Percentiles rank a stretch among this genome's conserved stretches.
phyloP scores from a whole-genome alignment of 2,329 filamentous ascomycete genomes.

The Harringtonia lauricola region DNA sequence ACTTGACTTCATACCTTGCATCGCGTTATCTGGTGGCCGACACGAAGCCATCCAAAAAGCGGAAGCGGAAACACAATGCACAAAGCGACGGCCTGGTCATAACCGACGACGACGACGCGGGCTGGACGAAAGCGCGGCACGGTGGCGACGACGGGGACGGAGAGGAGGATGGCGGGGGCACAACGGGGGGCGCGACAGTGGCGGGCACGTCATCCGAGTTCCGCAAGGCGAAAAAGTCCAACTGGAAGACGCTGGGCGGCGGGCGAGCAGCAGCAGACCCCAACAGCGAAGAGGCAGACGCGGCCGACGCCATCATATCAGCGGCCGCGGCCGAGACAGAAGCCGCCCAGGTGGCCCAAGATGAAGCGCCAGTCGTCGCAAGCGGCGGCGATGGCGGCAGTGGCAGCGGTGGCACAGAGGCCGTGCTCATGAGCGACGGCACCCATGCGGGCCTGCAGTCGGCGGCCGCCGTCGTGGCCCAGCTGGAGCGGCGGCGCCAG shows the following conservation, averaged over 20 bases:
- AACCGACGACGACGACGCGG: constrained; percentile 50
- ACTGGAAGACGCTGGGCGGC: constrained; percentile 57
- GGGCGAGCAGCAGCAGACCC: constrained; percentile 7
- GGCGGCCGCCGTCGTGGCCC: constrained; percentile 64
- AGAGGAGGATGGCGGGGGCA: constrained; percentile 39
- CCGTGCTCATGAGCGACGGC: constrained; percentile 72
- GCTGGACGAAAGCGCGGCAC: constrained; percentile 30
- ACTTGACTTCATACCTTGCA: constrained; percentile 76
- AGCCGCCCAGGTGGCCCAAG: constrained; percentile 35
- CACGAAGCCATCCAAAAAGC: constrained; percentile 47
- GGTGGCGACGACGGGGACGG: constrained; percentile 30
- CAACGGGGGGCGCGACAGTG: constrained; percentile 32
- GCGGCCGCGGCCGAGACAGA: constrained; percentile 57
- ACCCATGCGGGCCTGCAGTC: constrained; percentile 80
- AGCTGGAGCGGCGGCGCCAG: constrained; percentile 45
- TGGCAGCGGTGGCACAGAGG: constrained; percentile 20
- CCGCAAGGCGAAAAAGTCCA: constrained; percentile 64
- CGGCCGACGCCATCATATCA: constrained; percentile 69
- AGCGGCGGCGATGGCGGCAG: constrained; percentile 33
- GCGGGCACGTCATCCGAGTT: constrained; percentile 49
- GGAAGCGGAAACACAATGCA: constrained; percentile 45
- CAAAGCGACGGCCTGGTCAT: constrained; percentile 38
- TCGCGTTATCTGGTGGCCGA: constrained; percentile 76
- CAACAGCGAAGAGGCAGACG: constrained; percentile 41
- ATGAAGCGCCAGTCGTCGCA: constrained; percentile 38